Evolutionary conservation across 495 filamentous ascomycete genomes (phyloP), one percentile per base, ranked within the genome.

Genomic region (Daldinia vernicosa): DNA sequence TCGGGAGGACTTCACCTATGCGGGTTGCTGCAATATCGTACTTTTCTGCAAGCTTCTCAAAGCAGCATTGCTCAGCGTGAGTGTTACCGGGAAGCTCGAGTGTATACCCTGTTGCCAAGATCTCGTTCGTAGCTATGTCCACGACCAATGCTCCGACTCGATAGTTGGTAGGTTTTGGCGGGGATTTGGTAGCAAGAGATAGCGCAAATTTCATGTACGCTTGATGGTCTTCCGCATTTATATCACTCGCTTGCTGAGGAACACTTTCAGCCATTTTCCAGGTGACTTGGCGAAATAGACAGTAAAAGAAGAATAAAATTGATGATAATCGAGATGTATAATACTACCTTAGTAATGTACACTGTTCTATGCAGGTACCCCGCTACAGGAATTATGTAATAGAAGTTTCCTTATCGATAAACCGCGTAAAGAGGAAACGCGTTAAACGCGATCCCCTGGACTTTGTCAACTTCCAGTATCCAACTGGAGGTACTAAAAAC

Each of bases 31-130:
- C 33, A 8, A 90, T 78, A 43, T 69, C 77, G 55, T 80, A 72
- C 53, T 78, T 72, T 56, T 78, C 73, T n/a, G 89, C 85, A 27
- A 90, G 85, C 78, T 99, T 98, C 40, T 87, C 79, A 56, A 99
- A 87, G 76, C 91, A 94, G 82, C 89, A 93, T 82, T 99, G 93
- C 74, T 99, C 95, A 5, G 95, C 95, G 70, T 99, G 95, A 0
- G 94, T 97, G 84, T 99, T 99, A 14, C 94, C 95, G 0, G 88
- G 85, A 11, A 95, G 88, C 76, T 98, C 95, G 69, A 97, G 86
- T 7, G 94, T 97, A 83, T 94, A 98, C 56, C 95, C 94, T 1
- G 92, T 94, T 2, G 92, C 87, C 43, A 97, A 86, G 70, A 97
- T 84, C 11, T 85, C 81, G 71, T 91, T 86, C 30, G 82, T 76